Percentiles rank a stretch among this genome's conserved stretches.
phyloP scores from a whole-genome alignment of 805 yeast species.

The Hemisphaericaspora nanyangensis region DNA sequence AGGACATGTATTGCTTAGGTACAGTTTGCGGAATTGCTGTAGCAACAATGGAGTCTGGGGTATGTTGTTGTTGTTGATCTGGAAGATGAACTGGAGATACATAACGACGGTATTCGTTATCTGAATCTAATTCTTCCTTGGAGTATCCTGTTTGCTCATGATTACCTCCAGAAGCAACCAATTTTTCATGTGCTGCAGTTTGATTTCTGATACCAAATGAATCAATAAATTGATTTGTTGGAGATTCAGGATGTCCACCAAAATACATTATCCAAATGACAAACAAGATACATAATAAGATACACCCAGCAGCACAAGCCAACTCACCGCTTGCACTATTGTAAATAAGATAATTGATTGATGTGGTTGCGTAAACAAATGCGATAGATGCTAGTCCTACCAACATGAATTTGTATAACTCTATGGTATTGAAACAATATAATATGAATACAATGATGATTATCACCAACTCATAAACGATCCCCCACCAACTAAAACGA shows the following conservation, averaged over 20 bases:
- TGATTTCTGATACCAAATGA: slow-evolving; percentile 62
- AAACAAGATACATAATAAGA: slow-evolving; percentile 76
- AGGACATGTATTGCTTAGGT: slow-evolving; percentile 42
- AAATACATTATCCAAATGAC: slow-evolving; percentile 82
- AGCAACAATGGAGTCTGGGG: slow-evolving; percentile 29
- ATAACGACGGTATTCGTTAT: slow-evolving; percentile 20
- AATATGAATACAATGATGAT: slow-evolving; percentile 48
- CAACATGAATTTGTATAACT: slow-evolving; percentile 59
- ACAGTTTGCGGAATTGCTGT: slow-evolving; percentile 7
- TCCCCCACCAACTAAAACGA: slow-evolving; percentile 94
- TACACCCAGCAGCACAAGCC: slow-evolving; percentile 92
- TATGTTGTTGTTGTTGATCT: slow-evolving; percentile 9
- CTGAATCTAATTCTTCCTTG: slow-evolving; percentile 16
- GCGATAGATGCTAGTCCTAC: slow-evolving; percentile 65
- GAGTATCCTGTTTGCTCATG: slow-evolving; percentile 15
- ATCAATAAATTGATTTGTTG: slow-evolving; percentile 79
- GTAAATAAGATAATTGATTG: slow-evolving; percentile 78
- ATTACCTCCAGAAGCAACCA: slow-evolving; percentile 12
- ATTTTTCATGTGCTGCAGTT: slow-evolving; percentile 13
- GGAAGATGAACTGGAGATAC: slow-evolving; percentile 14
- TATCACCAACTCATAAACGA: slow-evolving; percentile 70
- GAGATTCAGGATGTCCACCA: slow-evolving; percentile 89
- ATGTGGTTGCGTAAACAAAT: slow-evolving; percentile 78
- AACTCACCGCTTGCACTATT: slow-evolving; percentile 56
- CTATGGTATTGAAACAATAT: slow-evolving; percentile 60